Evolutionary conservation across 257 asterid genomes (phyloP).

Genomic region (Solanum bulbocastanum): DNA sequence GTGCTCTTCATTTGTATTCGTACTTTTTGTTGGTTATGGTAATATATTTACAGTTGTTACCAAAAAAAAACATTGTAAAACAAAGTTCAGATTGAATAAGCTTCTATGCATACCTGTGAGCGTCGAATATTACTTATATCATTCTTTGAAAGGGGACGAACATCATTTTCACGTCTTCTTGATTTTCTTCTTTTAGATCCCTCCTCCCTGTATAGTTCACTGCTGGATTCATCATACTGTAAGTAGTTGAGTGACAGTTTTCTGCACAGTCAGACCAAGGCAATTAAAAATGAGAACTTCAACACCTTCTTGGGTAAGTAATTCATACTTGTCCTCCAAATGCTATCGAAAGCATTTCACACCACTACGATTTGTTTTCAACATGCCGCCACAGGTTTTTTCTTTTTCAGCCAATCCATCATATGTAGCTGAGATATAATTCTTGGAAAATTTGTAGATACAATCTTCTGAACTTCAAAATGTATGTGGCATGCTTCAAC

Average conservation of each 20-base stretch:
- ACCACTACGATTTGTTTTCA: not conserved
- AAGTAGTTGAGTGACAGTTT: slow-evolving; percentile 51
- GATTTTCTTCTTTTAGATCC: slow-evolving; percentile 60
- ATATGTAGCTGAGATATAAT: not conserved
- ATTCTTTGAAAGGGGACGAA: slow-evolving; percentile 52
- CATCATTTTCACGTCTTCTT: slow-evolving; percentile 46
- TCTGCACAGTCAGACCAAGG: slow-evolving; percentile 42
- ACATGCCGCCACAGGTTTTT: not conserved
- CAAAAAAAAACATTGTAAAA: not conserved
- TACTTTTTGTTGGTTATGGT: too few relatives aligned
- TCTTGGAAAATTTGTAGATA: not conserved
- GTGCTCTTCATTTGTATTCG: too few relatives aligned
- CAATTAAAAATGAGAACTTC: not conserved
- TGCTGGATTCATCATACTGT: slow-evolving; percentile 47
- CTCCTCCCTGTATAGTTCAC: slow-evolving; percentile 43
- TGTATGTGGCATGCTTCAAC: not conserved
- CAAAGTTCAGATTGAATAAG: not conserved
- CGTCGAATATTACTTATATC: slow-evolving; percentile 59
- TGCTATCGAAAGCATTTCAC: not conserved
- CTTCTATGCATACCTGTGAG: slow-evolving; percentile 50
- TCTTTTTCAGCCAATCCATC: not conserved
- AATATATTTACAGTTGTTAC: too few relatives aligned
- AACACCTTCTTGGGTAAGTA: not conserved
- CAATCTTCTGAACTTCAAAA: not conserved
- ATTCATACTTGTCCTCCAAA: not conserved